phyloP scores from a whole-genome alignment of 2,329 filamentous ascomycete genomes.

The Ophiostoma triangulosporum region DNA sequence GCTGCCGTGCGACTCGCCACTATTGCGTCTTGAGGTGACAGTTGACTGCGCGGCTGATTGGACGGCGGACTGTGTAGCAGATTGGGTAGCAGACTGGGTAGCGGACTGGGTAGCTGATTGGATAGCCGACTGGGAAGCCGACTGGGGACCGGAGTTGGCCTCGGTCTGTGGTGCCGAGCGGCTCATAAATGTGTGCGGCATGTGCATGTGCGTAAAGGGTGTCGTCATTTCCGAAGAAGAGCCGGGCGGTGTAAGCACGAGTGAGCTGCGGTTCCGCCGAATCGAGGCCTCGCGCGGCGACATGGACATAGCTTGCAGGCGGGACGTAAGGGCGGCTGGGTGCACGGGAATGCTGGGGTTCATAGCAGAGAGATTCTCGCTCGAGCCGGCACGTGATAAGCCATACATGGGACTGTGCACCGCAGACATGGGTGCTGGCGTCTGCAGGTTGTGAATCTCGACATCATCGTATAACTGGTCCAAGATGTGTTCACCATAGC shows the following conservation, averaged over 20 bases:
- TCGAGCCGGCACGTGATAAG: constrained; percentile 60
- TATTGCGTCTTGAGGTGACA: constrained; percentile 38
- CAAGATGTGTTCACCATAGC: constrained; percentile 80
- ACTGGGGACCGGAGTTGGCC: constrained; percentile 15
- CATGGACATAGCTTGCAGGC: constrained; percentile 52
- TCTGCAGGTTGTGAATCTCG: constrained; percentile 69
- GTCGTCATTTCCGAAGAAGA: constrained; percentile 29
- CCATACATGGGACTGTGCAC: constrained; percentile 67
- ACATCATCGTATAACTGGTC: constrained; percentile 86
- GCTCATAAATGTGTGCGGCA: constrained; percentile 15
- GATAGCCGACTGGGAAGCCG: not conserved
- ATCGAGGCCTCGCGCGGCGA: constrained; percentile 19
- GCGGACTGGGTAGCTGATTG: not conserved
- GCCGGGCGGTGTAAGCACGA: constrained; percentile 17
- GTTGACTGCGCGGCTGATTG: not conserved
- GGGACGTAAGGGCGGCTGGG: constrained; percentile 47
- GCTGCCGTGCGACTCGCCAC: constrained; percentile 27
- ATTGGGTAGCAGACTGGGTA: not conserved
- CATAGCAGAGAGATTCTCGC: constrained; percentile 61
- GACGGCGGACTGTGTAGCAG: not conserved
- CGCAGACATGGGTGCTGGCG: constrained; percentile 56
- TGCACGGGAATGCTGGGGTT: constrained; percentile 31
- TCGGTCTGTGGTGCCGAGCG: not conserved
- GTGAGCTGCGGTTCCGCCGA: constrained; percentile 29
- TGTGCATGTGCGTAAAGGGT: constrained; percentile 26